Conservation (phyloP, 768 basidiomycete species). For the Tremella fuciformis region DNA sequence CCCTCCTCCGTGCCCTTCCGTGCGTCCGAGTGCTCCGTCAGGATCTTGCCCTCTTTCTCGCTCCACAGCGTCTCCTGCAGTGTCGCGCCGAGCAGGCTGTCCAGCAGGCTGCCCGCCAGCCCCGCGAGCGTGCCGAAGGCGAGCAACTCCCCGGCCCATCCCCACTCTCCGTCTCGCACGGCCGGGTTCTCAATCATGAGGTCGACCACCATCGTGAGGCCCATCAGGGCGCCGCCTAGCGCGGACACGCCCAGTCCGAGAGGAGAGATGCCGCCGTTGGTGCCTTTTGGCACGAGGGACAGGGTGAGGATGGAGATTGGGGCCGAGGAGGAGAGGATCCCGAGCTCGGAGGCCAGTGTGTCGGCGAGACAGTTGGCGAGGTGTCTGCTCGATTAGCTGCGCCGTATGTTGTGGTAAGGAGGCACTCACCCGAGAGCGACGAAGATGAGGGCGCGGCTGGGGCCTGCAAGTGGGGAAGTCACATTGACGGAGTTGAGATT, state of each 20-base stretch:
- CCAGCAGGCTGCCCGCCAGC: conserved; percentile 77
- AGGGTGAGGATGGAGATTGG: conserved; percentile 75
- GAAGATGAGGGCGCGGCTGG: conserved; percentile 20
- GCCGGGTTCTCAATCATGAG: conserved; percentile 62
- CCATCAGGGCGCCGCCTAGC: conserved; percentile 70
- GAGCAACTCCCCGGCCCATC: conserved; percentile 56
- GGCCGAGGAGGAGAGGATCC: conserved; percentile 68
- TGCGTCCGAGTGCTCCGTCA: conserved; percentile 59
- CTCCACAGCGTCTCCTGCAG: conserved; percentile 77
- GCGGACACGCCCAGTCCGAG: conserved; percentile 72
- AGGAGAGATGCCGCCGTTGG: conserved; percentile 79
- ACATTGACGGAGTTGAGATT: background rate
- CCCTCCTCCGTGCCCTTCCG: conserved; percentile 33
- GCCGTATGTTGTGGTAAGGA: background rate
- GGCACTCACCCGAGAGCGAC: conserved; percentile 32
- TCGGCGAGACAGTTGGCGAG: conserved; percentile 87
- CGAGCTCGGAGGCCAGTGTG: conserved; percentile 88
- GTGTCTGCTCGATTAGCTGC: conserved; percentile 58
- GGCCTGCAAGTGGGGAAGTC: background rate
- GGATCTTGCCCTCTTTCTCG: conserved; percentile 60
- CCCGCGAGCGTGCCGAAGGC: conserved; percentile 67
- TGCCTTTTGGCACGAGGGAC: conserved; percentile 74
- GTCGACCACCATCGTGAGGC: conserved; percentile 60
- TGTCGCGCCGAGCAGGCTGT: conserved; percentile 83
- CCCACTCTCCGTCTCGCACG: conserved; percentile 21